phyloP scores from a whole-genome alignment of 306 rosid genomes.

The Begonia masoniana region DNA sequence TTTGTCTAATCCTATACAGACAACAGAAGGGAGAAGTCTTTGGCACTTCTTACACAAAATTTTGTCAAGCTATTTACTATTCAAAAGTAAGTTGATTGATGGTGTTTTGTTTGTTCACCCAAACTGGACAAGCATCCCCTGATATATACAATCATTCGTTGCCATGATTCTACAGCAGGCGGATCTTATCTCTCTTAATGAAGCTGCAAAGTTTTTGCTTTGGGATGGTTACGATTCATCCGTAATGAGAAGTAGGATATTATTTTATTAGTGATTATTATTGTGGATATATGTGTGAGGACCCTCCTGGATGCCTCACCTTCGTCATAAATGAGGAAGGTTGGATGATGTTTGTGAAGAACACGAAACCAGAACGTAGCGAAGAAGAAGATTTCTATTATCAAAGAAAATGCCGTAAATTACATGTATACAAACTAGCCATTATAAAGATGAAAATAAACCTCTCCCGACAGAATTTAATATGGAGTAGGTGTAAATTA shows the following conservation, averaged over 20 bases:
- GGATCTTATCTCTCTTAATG: slow-evolving; percentile 73
- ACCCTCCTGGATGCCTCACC: too few relatives aligned
- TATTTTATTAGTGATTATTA: neutral
- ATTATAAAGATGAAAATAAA: too few relatives aligned
- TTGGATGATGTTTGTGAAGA: too few relatives aligned
- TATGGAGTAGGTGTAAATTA: too few relatives aligned
- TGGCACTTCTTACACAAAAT: slow-evolving; percentile 83
- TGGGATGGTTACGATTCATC: slow-evolving; percentile 65
- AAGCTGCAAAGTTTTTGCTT: slow-evolving; percentile 74
- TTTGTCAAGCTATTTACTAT: slow-evolving; percentile 85
- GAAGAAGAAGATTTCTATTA: too few relatives aligned
- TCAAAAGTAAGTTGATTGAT: slow-evolving; percentile 41
- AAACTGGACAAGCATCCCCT: neutral
- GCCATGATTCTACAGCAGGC: slow-evolving; percentile 18
- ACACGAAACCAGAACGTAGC: too few relatives aligned
- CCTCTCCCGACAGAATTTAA: too few relatives aligned
- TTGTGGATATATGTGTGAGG: too few relatives aligned
- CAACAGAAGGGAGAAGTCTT: slow-evolving; percentile 72
- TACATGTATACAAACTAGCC: too few relatives aligned
- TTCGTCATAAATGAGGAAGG: too few relatives aligned
- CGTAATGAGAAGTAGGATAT: slow-evolving; percentile 60
- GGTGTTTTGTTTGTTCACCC: neutral
- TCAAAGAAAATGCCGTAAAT: too few relatives aligned
- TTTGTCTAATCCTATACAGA: too few relatives aligned
- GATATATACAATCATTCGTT: neutral